Evolutionary conservation across 768 basidiomycete genomes (phyloP).

Genomic region (Mycena capillaripes): DNA sequence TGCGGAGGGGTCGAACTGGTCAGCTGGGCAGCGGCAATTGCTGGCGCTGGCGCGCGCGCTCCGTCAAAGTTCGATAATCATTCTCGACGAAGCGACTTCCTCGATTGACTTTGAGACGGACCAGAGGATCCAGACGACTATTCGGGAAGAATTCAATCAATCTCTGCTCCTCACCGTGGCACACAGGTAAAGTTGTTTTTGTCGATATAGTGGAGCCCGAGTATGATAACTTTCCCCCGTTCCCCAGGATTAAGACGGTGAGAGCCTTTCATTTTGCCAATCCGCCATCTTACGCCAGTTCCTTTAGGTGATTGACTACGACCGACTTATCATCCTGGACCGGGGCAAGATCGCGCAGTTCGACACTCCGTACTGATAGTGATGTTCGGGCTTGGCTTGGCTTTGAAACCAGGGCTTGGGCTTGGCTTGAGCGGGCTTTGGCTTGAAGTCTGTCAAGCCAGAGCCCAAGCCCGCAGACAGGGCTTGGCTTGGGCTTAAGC

Average conservation of each 20-base stretch:
- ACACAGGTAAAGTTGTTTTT: background rate
- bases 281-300: no score
- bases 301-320: slow-evolving; percentile 74
- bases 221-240: no score
- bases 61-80: slow-evolving; percentile 80
- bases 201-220: no score
- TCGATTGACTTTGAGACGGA: slow-evolving; percentile 91
- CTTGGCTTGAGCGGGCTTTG: no score
- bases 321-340: slow-evolving; percentile 83
- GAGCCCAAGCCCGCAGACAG: no score
- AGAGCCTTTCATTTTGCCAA: no score
- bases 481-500: no score
- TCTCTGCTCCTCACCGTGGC: slow-evolving; percentile 73
- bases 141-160: slow-evolving; percentile 85
- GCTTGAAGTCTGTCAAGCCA: no score
- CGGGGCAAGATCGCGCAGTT: slow-evolving; percentile 50
- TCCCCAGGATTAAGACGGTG: no score
- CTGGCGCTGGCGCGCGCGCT: slow-evolving; percentile 89
- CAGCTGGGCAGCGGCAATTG: slow-evolving; percentile 90
- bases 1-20: slow-evolving; percentile 90
- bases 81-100: slow-evolving; percentile 88
- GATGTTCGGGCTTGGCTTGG: no score
- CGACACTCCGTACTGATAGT: slow-evolving; percentile 66
- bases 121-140: slow-evolving; percentile 89
- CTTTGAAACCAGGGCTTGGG: no score